Evolutionary conservation across 768 basidiomycete genomes (phyloP).

Genomic region (Xerocomellus amylosporus): DNA sequence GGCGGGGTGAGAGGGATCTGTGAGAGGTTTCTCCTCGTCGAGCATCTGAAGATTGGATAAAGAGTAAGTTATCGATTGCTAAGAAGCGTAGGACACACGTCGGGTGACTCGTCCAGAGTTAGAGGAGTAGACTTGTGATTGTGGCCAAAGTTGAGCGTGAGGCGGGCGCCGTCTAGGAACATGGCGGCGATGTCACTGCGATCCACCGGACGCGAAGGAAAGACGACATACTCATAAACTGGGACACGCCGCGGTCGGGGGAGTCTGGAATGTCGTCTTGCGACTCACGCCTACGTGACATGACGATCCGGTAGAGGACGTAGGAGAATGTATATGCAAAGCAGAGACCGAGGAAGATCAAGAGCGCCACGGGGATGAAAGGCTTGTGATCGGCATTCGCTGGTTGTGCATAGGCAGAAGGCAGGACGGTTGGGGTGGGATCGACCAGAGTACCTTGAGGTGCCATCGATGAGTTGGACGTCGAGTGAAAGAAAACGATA

Average conservation of each 20-base stretch:
- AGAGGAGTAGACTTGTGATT: background rate
- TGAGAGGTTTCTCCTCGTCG: conserved; percentile 20
- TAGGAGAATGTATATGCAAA: conserved; percentile 27
- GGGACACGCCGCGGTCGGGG: conserved; percentile 24
- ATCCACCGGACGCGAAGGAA: background rate
- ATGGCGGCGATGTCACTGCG: background rate
- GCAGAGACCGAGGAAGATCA: conserved; percentile 26
- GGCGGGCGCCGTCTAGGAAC: conserved; percentile 23
- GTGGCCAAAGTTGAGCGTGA: conserved; percentile 21
- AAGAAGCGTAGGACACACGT: conserved; percentile 12
- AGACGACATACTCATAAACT: conserved; percentile 27
- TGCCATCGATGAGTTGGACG: conserved; percentile 18
- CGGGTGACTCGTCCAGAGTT: background rate
- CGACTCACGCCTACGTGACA: conserved; percentile 14
- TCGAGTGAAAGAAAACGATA: background rate
- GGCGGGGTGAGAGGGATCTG: conserved; percentile 4
- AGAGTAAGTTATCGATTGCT: background rate
- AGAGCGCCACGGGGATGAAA: conserved; percentile 19
- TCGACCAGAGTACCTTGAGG: conserved; percentile 17
- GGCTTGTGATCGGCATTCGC: background rate
- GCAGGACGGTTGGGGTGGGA: background rate
- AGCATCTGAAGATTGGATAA: conserved; percentile 2
- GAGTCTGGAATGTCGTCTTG: conserved; percentile 13
- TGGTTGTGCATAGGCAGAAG: conserved; percentile 1
- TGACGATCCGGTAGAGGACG: conserved; percentile 26